phyloP scores from a whole-genome alignment of 176 grass and related monocot genomes.

The Calamus simplicifolius region DNA sequence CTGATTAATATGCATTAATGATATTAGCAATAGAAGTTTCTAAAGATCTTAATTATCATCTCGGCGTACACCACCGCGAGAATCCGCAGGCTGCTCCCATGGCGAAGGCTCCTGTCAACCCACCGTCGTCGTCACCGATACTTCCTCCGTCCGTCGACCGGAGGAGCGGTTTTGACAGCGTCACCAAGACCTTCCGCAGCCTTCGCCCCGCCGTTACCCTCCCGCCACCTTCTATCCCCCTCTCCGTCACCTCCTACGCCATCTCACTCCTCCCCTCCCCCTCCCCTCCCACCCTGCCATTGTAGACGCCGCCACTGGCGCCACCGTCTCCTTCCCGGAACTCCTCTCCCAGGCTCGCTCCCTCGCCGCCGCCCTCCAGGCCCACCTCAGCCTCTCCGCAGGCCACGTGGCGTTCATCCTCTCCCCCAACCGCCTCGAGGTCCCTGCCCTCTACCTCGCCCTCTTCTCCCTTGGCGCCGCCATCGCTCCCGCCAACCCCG shows the following conservation, averaged over 20 bases:
- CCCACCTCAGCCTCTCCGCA: background rate
- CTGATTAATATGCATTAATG: no score
- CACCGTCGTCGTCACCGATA: no score
- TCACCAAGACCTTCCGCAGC: constrained; percentile 11
- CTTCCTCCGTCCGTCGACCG: background rate
- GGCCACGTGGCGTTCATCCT: constrained; percentile 7
- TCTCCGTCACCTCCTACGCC: background rate
- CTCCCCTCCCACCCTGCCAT: constrained; percentile 13
- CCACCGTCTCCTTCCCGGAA: constrained; percentile 14
- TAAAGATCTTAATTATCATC: no score
- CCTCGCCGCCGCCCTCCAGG: constrained; percentile 15
- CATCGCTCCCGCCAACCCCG: background rate
- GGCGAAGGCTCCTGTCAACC: no score
- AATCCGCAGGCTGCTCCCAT: no score
- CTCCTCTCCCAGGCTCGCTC: constrained; percentile 20
- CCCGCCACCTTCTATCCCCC: background rate
- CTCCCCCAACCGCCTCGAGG: background rate
- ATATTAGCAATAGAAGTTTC: no score
- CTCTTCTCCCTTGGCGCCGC: constrained; percentile 5
- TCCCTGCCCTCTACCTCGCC: background rate
- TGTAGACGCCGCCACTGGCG: constrained; percentile 24
- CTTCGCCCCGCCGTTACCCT: background rate
- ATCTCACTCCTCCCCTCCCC: constrained; percentile 1
- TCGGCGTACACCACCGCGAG: no score
- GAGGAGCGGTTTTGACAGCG: background rate